A percentile compares a stretch with the other conserved stretches of the same genome.
phyloP scores from a whole-genome alignment of 805 yeast genomes.

The Candida maesae region DNA sequence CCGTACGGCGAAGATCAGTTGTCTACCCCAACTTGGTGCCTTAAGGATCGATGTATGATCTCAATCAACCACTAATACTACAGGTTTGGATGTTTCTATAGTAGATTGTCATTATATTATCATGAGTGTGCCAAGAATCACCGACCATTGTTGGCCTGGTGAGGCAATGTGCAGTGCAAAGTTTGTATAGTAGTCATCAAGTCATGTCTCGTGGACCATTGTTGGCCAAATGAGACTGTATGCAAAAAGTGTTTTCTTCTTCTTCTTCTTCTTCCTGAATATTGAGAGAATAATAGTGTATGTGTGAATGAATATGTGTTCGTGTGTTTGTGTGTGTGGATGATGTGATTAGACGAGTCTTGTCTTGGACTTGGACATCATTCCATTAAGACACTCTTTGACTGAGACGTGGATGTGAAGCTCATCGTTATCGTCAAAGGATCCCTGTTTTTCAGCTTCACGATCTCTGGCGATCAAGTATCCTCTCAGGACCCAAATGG shows the following conservation, averaged over 20 bases:
- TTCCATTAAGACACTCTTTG: not conserved
- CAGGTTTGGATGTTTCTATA: no score
- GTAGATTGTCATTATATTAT: no score
- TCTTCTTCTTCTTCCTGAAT: no score
- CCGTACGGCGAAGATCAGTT: no score
- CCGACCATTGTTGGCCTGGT: not conserved
- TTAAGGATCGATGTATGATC: no score
- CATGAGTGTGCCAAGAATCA: not conserved
- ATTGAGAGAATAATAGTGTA: no score
- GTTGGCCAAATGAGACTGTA: not conserved
- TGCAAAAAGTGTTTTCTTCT: no score
- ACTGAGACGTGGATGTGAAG: conserved; percentile 19
- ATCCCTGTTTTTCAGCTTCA: conserved; percentile 22
- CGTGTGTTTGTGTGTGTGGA: not conserved
- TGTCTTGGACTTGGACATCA: conserved; percentile 11
- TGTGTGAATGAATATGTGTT: no score
- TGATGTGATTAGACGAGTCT: conserved; percentile 12
- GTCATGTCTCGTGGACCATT: not conserved
- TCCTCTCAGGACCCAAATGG: conserved; percentile 46
- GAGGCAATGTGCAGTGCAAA: not conserved
- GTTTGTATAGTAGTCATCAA: not conserved
- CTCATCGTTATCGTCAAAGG: conserved; percentile 28
- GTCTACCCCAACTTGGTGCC: no score
- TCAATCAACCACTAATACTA: no score
- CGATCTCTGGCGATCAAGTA: conserved; percentile 51